phyloP scores from a whole-genome alignment of 495 filamentous ascomycete species.

The Chlorociboria aeruginascens region DNA sequence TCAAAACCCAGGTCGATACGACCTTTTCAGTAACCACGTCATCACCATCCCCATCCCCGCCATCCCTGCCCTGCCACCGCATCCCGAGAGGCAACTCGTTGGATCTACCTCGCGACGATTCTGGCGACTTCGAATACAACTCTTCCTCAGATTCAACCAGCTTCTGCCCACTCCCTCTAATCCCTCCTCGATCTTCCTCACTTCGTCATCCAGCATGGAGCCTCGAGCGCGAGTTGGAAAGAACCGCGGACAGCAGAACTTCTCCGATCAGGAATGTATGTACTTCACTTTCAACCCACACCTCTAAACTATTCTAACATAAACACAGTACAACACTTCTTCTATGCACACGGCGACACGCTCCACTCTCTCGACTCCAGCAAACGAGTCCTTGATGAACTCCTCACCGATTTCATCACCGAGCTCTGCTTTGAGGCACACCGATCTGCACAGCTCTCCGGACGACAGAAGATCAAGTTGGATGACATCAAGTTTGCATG shows the following conservation, averaged over 20 bases:
- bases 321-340: conserved; percentile 56
- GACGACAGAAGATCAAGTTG: conserved; percentile 90
- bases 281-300: conserved; percentile 4
- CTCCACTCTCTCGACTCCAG: conserved; percentile 64
- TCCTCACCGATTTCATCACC: conserved; percentile 82
- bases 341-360: conserved; percentile 79
- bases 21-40: too few species aligned
- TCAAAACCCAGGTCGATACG: too few species aligned
- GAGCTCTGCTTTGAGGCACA: conserved; percentile 84
- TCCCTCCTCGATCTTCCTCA: not conserved
- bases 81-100: too few species aligned
- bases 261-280: conserved; percentile 63
- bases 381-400: conserved; percentile 79
- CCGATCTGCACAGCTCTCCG: conserved; percentile 64
- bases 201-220: conserved; percentile 36
- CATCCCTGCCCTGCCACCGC: too few species aligned
- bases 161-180: not conserved
- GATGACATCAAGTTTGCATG: conserved; percentile 95
- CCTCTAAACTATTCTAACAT: conserved; percentile 5
- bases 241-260: conserved; percentile 84
- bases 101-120: too few species aligned
- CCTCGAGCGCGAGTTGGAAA: conserved; percentile 65
- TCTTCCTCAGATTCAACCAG: not conserved
- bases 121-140: not conserved
- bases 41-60: too few species aligned